Evolutionary conservation across 805 yeast genomes (phyloP).

Genomic region (Candida peoriensis): DNA sequence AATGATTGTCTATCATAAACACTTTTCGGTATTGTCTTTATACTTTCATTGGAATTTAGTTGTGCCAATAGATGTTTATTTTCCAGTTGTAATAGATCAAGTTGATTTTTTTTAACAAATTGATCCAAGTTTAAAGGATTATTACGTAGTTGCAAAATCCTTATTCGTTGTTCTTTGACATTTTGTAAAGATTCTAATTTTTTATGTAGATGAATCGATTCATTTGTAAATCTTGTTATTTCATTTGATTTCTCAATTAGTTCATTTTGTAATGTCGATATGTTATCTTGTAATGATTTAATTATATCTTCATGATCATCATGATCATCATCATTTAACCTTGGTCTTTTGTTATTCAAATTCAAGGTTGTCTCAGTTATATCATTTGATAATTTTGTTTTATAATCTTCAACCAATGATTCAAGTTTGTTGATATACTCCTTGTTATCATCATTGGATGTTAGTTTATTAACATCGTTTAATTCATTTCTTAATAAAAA

Average conservation of each 20-base stretch:
- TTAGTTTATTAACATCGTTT: conserved; percentile 39
- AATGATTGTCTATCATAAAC: conserved; percentile 57
- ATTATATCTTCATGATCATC: conserved; percentile 19
- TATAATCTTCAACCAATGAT: conserved; percentile 49
- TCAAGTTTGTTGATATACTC: conserved; percentile 21
- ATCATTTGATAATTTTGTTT: conserved; percentile 42
- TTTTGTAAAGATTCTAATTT: conserved; percentile 31
- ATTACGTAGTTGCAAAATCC: conserved; percentile 56
- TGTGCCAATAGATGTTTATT: conserved; percentile 44
- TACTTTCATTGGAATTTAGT: conserved; percentile 24
- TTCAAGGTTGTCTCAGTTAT: conserved; percentile 21
- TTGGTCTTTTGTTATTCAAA: conserved; percentile 27
- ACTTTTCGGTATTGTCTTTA: conserved; percentile 48
- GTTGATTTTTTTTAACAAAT: conserved; percentile 45
- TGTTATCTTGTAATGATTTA: conserved; percentile 24
- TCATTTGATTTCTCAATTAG: conserved; percentile 34
- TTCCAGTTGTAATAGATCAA: conserved; percentile 51
- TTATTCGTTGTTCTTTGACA: conserved; percentile 34
- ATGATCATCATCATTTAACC: conserved; percentile 19
- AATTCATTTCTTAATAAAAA: conserved; percentile 52
- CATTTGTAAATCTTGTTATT: conserved; percentile 32
- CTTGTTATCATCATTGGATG: conserved; percentile 18
- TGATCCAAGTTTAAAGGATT: conserved; percentile 66
- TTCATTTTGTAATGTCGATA: conserved; percentile 33
- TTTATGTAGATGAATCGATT: conserved; percentile 30